Base-by-base conservation (phyloP, 805 yeast species). In the Yarrowia alimentaria region DNA sequence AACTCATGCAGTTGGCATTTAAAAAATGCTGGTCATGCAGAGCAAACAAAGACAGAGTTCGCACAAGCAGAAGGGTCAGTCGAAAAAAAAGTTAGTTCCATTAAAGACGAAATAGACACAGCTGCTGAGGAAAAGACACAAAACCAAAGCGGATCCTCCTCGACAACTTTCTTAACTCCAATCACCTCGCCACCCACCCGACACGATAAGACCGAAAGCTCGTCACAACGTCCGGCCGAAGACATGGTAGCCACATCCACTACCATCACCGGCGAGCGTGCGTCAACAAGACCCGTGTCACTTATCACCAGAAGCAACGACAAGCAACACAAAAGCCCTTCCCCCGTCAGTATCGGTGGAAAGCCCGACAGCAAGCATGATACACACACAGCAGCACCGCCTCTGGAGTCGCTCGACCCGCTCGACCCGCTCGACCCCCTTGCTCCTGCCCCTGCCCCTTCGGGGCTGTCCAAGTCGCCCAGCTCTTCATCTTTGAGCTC, bases 61-160 rank as follows among this genome's bases (percentile, higher is more conserved):
- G 33, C 10, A 28, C 47, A 40, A 40, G 33, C 32, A 19, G 22
- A 19, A 28, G 33, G 28, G 33, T 14, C 28, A 28, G 33, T 26
- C 19, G 33, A 14, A 18, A 19, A 19, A 28, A 40, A 40, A 40
- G 33, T 14, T 40, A 18, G 22, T 40, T 40, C 28, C 33, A 6
- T 24, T 19, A 40, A 40, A 26, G 33, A 40, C 47, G 47, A 13
- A 40, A 40, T 28, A 26, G 47, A 40, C 43, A 37, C 43, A 40
- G 33, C 25, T 25, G 20, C 30, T 19, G 33, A 19, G 33, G 33
- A 40, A 40, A 40, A 40, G 33, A 26, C 43, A 37, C 43, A 37
- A 37, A 37, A 37, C 43, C 43, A 34, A 19, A 17, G n/a, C 17
- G 37, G 20, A 13, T 22, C 26, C 38, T 20, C 29, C 40, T 10